Evolutionary conservation across 148 eudicot species (phyloP).

Genomic region (Cornus florida): DNA sequence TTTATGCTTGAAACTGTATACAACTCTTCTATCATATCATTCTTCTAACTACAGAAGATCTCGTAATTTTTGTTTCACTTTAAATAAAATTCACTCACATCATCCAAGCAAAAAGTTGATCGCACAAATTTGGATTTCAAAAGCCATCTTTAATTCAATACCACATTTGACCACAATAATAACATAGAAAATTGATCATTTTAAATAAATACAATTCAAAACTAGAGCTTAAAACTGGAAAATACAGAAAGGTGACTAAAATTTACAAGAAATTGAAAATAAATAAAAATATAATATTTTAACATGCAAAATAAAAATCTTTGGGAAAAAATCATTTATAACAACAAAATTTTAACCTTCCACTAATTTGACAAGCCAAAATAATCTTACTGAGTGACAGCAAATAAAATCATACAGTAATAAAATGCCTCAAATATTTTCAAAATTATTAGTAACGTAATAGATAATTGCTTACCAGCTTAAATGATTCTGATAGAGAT

Average conservation of each 20-base stretch:
- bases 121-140: no score
- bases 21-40: no score
- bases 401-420: not conserved
- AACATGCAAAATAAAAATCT: not conserved
- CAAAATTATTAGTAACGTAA: not conserved
- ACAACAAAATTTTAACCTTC: not conserved
- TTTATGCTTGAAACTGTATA: no score
- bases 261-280: not conserved
- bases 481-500: constrained; percentile 83
- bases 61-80: no score
- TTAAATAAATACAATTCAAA: no score
- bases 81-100: no score
- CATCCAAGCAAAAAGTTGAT: no score
- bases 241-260: not conserved
- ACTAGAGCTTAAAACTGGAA: not conserved
- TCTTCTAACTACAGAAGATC: no score
- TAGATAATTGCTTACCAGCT: constrained; percentile 54
- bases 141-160: no score
- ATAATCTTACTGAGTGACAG: not conserved
- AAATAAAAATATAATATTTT: not conserved
- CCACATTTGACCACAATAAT: no score
- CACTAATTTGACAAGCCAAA: not conserved
- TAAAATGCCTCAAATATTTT: not conserved
- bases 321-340: not conserved
- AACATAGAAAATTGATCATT: no score